Conservation (phyloP, 768 basidiomycete species). For the Amanita molliuscula region DNA sequence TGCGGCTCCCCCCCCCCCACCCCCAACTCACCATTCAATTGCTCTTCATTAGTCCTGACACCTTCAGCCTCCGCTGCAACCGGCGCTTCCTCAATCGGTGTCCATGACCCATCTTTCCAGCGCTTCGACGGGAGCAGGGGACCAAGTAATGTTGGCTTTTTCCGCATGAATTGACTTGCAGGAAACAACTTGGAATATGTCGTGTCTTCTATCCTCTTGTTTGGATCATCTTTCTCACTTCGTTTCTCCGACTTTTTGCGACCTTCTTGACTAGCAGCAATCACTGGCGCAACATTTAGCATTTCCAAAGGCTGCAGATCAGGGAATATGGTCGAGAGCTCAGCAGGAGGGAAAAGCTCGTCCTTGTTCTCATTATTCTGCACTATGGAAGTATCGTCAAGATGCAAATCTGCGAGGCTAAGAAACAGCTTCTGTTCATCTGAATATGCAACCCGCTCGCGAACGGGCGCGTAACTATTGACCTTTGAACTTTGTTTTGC, state of each 20-base stretch:
- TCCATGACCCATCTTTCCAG: conserved; percentile 56
- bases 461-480: conserved; percentile 43
- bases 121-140: conserved; percentile 75
- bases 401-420: conserved; percentile 30
- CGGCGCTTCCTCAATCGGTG: conserved; percentile 50
- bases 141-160: conserved; percentile 76
- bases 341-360: conserved; percentile 24
- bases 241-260: conserved; percentile 52
- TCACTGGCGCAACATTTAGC: conserved; percentile 32
- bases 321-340: conserved; percentile 69
- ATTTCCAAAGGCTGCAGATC: conserved; percentile 61
- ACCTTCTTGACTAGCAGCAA: conserved; percentile 20
- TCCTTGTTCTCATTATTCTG: conserved; percentile 18
- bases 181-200: conserved; percentile 69
- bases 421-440: conserved; percentile 44
- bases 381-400: conserved; percentile 9
- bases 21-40: conserved; percentile 36
- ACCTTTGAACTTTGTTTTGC: conserved; percentile 31
- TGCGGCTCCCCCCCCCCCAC: background rate
- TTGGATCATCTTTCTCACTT: conserved; percentile 58
- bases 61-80: conserved; percentile 31
- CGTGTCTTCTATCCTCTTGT: conserved; percentile 70
- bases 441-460: conserved; percentile 54
- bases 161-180: conserved; percentile 66
- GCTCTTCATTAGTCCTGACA: conserved; percentile 36